phyloP scores from a whole-genome alignment of 2,329 filamentous ascomycete species.

The Cercospora janseana region DNA sequence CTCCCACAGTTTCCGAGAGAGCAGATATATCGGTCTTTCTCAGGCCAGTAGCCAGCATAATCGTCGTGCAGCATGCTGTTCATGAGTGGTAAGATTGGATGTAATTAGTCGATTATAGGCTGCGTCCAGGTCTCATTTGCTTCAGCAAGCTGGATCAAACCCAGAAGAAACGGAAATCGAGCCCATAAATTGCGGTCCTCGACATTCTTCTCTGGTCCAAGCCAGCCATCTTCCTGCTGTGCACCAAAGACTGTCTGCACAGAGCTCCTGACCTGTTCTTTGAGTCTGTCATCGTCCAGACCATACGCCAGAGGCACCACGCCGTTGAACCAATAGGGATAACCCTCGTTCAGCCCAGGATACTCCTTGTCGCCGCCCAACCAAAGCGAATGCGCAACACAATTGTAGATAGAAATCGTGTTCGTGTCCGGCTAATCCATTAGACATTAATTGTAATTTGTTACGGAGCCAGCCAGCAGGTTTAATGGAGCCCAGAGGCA shows the following conservation, averaged over 20 bases:
- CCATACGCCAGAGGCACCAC: slow-evolving; percentile 57
- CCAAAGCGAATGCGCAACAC: slow-evolving; percentile 53
- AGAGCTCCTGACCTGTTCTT: slow-evolving; percentile 49
- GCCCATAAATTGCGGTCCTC: slow-evolving; percentile 49
- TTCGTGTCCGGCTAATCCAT: slow-evolving; percentile 55
- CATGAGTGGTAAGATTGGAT: slow-evolving; percentile 52
- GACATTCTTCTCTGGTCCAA: slow-evolving; percentile 53
- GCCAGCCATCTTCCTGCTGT: slow-evolving; percentile 57
- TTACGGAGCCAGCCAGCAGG: slow-evolving; percentile 54
- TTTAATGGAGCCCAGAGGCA: slow-evolving; percentile 52
- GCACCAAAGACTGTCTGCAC: slow-evolving; percentile 50
- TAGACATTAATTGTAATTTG: slow-evolving; percentile 50
- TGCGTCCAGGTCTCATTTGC: slow-evolving; percentile 47
- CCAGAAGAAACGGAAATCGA: slow-evolving; percentile 52
- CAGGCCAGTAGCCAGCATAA: slow-evolving; percentile 49
- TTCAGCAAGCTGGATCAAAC: slow-evolving; percentile 52
- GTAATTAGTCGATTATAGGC: slow-evolving; percentile 51
- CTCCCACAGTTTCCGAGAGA: slow-evolving; percentile 27
- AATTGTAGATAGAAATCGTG: slow-evolving; percentile 58
- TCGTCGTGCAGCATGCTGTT: slow-evolving; percentile 57
- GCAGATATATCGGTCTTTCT: slow-evolving; percentile 34
- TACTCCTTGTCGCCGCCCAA: slow-evolving; percentile 54
- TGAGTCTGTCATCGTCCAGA: slow-evolving; percentile 51
- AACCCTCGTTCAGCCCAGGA: slow-evolving; percentile 53
- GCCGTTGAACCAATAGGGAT: slow-evolving; percentile 60